Percentiles rank a stretch among this genome's conserved stretches.
Evolutionary conservation across 371 early-diverging fungal genomes (phyloP).

Genomic region (Actinomortierella wolfii): DNA sequence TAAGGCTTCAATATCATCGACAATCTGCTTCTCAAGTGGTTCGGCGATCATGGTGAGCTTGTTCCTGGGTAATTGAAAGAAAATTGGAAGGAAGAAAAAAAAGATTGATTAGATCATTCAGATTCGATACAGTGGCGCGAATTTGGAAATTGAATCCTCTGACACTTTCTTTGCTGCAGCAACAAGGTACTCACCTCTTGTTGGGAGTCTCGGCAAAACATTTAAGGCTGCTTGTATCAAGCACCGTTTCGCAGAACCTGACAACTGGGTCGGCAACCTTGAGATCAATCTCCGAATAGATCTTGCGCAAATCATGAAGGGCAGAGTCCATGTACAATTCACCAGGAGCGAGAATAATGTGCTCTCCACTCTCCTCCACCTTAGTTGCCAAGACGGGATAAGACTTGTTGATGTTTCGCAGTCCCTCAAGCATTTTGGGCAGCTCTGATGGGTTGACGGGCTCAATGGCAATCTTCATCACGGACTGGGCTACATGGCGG

Average conservation of each 20-base stretch:
- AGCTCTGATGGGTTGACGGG: constrained; percentile 96
- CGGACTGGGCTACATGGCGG: constrained; percentile 81
- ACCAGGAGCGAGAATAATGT: constrained; percentile 91
- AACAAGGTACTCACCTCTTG: constrained; percentile 69
- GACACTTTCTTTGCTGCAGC: not conserved
- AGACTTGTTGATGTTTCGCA: constrained; percentile 92
- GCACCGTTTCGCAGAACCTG: constrained; percentile 93
- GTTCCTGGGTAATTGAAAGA: constrained; percentile 65
- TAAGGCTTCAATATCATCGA: constrained; percentile 87
- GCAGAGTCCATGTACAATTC: constrained; percentile 97
- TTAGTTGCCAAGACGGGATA: constrained; percentile 93
- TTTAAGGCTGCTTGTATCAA: constrained; percentile 91
- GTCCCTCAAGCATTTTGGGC: constrained; percentile 96
- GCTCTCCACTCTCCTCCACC: constrained; percentile 97
- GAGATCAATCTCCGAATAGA: constrained; percentile 96
- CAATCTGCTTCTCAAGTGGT: constrained; percentile 90
- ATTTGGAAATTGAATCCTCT: not conserved
- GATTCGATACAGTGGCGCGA: not conserved
- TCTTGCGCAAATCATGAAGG: constrained; percentile 90
- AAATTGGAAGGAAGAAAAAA: constrained; percentile 2
- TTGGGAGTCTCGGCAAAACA: constrained; percentile 98
- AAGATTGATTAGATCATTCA: not conserved
- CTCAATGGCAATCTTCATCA: constrained; percentile 94
- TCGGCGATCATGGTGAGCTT: constrained; percentile 95
- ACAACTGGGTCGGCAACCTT: constrained; percentile 98